phyloP scores from a whole-genome alignment of 2,329 filamentous ascomycete genomes.

The Epichloe scottii region DNA sequence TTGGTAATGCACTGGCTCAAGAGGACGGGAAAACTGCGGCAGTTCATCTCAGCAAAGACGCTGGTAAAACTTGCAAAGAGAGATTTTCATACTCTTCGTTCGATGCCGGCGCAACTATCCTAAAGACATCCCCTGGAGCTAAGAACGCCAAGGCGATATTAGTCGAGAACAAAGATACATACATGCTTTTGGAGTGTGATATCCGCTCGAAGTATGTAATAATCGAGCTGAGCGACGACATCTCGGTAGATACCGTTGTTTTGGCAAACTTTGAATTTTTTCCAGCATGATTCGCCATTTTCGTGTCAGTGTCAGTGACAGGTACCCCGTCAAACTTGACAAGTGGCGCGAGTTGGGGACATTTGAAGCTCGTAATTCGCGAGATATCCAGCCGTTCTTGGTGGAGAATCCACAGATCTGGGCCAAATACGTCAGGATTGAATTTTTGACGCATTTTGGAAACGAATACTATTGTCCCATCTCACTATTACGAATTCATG shows the following conservation, averaged over 20 bases:
- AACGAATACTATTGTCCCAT: slow-evolving; percentile 95
- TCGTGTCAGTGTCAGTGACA: slow-evolving; percentile 81
- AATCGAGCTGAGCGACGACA: slow-evolving; percentile 79
- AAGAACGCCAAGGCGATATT: slow-evolving; percentile 83
- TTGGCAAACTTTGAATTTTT: slow-evolving; percentile 97
- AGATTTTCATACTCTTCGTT: slow-evolving; percentile 96
- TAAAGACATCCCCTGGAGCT: slow-evolving; percentile 77
- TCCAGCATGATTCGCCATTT: slow-evolving; percentile 92
- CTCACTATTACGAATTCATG: slow-evolving; percentile 81
- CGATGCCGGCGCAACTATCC: slow-evolving; percentile 83
- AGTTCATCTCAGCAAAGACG: slow-evolving; percentile 69
- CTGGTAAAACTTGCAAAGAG: slow-evolving; percentile 95
- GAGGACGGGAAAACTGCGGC: slow-evolving; percentile 38
- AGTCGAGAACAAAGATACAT: slow-evolving; percentile 95
- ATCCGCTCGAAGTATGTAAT: slow-evolving; percentile 86
- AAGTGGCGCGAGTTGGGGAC: slow-evolving; percentile 83
- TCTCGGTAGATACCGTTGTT: slow-evolving; percentile 88
- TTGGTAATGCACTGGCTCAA: slow-evolving; percentile 26
- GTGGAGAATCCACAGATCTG: slow-evolving; percentile 93
- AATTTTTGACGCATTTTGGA: slow-evolving; percentile 87
- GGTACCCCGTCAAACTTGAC: slow-evolving; percentile 83
- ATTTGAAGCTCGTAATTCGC: slow-evolving; percentile 83
- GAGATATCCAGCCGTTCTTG: slow-evolving; percentile 87
- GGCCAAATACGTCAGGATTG: slow-evolving; percentile 84
- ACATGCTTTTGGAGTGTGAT: slow-evolving; percentile 90